Conservation (phyloP, 805 yeast species). For the Danielozyma ontarioensis region DNA sequence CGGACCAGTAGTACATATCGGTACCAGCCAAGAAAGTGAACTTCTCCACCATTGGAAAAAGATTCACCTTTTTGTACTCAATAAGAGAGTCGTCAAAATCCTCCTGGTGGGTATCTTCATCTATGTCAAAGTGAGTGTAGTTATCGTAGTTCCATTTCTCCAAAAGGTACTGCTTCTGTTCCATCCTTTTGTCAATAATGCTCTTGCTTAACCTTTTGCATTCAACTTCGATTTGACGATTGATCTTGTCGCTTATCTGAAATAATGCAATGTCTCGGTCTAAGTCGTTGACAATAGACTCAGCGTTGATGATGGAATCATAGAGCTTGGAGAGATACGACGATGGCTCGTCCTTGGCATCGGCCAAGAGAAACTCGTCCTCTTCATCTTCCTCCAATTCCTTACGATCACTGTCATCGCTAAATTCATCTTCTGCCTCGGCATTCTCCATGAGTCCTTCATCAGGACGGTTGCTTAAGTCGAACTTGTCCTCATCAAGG, state of each 20-base stretch:
- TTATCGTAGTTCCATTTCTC: slow-evolving; percentile 37
- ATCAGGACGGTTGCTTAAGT: slow-evolving; percentile 19
- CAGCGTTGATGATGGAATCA: slow-evolving; percentile 31
- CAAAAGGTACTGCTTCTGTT: slow-evolving; percentile 25
- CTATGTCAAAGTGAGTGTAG: slow-evolving; percentile 37
- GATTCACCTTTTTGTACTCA: slow-evolving; percentile 51
- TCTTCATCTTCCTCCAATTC: slow-evolving; percentile 5
- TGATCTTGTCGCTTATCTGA: slow-evolving; percentile 28
- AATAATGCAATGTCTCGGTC: slow-evolving; percentile 29
- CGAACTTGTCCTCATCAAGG: slow-evolving; percentile 30
- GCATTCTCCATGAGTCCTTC: slow-evolving; percentile 16
- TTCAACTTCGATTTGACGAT: slow-evolving; percentile 26
- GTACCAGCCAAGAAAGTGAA: slow-evolving; percentile 70
- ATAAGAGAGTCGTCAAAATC: slow-evolving; percentile 38
- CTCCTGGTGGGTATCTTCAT: slow-evolving; percentile 16
- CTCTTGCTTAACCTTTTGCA: slow-evolving; percentile 24
- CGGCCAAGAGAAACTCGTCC: slow-evolving; percentile 6
- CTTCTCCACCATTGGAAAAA: slow-evolving; percentile 89
- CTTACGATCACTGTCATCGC: slow-evolving; percentile 18
- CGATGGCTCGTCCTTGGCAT: slow-evolving; percentile 1
- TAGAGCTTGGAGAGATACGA: slow-evolving; percentile 21
- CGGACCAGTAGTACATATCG: slow-evolving; percentile 93
- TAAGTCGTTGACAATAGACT: slow-evolving; percentile 26
- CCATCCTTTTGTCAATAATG: slow-evolving; percentile 28
- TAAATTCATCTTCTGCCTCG: slow-evolving; percentile 13